phyloP scores from a whole-genome alignment of 345 rosid genomes.

The Pistacia atlantica region DNA sequence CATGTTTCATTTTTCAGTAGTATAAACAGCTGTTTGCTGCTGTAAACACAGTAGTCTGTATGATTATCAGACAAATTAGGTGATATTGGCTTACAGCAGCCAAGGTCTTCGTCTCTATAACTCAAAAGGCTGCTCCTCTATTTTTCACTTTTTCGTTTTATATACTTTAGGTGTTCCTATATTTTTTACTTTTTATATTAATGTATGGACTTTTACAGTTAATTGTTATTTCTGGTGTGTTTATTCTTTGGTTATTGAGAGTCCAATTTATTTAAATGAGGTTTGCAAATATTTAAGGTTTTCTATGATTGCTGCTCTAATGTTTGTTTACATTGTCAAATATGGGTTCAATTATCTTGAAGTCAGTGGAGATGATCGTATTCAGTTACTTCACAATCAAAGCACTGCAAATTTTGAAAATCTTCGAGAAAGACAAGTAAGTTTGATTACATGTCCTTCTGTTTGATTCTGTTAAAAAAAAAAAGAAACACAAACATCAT shows the following conservation, averaged over 20 bases:
- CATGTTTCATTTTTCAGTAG: not conserved
- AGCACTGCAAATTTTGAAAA: slow-evolving; percentile 84
- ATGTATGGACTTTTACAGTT: not conserved
- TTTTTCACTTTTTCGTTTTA: not conserved
- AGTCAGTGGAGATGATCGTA: slow-evolving; percentile 94
- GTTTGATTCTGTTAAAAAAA: not conserved
- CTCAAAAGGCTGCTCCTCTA: not conserved
- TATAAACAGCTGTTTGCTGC: not conserved
- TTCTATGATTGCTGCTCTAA: no score
- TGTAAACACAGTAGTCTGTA: not conserved
- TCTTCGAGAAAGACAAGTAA: slow-evolving; percentile 78
- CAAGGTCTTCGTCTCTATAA: no score
- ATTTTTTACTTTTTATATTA: not conserved
- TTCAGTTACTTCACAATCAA: slow-evolving; percentile 92
- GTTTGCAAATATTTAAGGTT: no score
- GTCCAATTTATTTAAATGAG: not conserved
- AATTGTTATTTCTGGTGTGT: no score
- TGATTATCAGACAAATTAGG: not conserved
- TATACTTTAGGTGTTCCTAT: not conserved
- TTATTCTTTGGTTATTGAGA: not conserved
- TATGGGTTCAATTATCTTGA: slow-evolving; percentile 31
- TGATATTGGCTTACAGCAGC: not conserved
- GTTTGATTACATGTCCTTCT: not conserved
- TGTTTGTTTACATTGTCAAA: no score
- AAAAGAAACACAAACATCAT: slow-evolving; percentile 7